Evolutionary conservation across 306 rosid genomes (phyloP).

Genomic region (Calophaca sinica): DNA sequence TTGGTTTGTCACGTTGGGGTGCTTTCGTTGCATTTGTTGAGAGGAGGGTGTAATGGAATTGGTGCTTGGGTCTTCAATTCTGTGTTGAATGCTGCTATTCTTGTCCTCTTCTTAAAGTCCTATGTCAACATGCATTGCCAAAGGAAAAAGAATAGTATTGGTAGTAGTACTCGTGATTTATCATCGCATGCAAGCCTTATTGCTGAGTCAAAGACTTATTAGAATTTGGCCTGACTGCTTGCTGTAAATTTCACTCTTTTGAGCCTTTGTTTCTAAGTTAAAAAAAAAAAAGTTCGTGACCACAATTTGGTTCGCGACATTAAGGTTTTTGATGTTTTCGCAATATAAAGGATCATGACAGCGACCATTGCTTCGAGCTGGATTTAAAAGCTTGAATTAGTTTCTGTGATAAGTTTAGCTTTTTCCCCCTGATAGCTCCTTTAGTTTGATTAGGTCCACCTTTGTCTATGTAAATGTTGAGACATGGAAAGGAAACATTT

Average conservation of each 20-base stretch:
- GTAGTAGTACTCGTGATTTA: neutral
- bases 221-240: neutral
- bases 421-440: too few species aligned
- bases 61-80: constrained; percentile 75
- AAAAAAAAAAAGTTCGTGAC: too few species aligned
- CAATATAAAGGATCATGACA: too few species aligned
- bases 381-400: too few species aligned
- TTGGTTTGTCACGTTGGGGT: constrained; percentile 61
- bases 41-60: constrained; percentile 82
- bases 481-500: too few species aligned
- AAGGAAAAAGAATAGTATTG: neutral
- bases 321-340: too few species aligned
- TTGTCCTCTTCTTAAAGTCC: constrained; percentile 56
- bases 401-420: too few species aligned
- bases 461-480: too few species aligned
- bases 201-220: neutral
- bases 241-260: neutral
- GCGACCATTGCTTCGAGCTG: too few species aligned
- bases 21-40: constrained; percentile 62
- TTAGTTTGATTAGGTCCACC: too few species aligned
- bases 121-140: constrained; percentile 41
- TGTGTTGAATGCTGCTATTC: constrained; percentile 61
- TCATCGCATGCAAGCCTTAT: neutral
- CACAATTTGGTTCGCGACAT: too few species aligned
- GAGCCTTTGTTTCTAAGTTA: too few species aligned